Evolutionary conservation across 2,329 filamentous ascomycete genomes (phyloP).

Genomic region (Trichoderma pleuroti): DNA sequence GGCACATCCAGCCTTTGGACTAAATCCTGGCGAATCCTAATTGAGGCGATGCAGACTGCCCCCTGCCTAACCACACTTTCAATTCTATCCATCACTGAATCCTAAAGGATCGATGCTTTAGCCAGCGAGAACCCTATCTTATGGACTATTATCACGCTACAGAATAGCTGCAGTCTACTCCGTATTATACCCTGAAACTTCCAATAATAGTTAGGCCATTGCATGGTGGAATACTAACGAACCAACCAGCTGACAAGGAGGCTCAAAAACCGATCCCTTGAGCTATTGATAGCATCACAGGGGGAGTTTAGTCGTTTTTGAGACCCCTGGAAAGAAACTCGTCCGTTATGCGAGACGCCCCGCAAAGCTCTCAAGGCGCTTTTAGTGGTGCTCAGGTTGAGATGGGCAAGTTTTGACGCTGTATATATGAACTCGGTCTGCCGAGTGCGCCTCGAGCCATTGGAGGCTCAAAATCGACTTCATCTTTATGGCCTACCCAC

Average conservation of each 20-base stretch:
- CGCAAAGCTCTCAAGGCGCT: not conserved
- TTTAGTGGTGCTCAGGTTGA: not conserved
- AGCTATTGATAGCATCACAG: not conserved
- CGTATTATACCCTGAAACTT: not conserved
- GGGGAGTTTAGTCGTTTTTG: not conserved
- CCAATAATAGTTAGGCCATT: not conserved
- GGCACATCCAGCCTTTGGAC: not conserved
- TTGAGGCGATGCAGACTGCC: not conserved
- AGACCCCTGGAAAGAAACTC: not conserved
- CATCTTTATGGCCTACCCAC: not conserved
- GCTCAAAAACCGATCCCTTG: not conserved
- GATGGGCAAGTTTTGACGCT: not conserved
- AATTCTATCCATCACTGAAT: too few species aligned
- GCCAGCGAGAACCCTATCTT: not conserved
- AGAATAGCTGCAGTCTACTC: not conserved
- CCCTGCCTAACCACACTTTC: too few species aligned
- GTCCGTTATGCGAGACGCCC: not conserved
- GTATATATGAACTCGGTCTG: not conserved
- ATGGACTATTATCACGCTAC: not conserved
- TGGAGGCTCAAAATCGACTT: not conserved
- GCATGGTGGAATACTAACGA: not conserved
- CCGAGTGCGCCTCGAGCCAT: not conserved
- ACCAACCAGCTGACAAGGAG: not conserved
- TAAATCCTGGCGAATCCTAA: not conserved
- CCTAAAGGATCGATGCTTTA: not conserved